Conservation (phyloP, 2,329 filamentous ascomycete genomes). For the Triangularia verruculosa region DNA sequence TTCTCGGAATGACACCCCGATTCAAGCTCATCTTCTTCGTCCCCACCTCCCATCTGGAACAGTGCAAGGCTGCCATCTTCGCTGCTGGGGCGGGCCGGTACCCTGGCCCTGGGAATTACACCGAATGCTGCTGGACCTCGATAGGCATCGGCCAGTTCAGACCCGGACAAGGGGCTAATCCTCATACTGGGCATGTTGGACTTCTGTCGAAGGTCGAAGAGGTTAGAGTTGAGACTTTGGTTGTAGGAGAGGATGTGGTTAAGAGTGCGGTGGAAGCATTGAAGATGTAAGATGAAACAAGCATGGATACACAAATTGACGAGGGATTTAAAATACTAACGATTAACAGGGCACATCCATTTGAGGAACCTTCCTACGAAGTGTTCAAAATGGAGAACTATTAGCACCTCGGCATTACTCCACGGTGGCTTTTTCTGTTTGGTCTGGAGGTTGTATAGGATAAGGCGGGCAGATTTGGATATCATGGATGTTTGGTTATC, state of each 20-base stretch:
- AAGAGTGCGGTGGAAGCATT: constrained; percentile 59
- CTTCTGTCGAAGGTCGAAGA: constrained; percentile 59
- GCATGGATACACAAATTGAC: not conserved
- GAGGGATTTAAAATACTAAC: too few species aligned
- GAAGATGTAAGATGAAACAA: constrained; percentile 49
- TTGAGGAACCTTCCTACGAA: constrained; percentile 50
- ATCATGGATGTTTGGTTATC: too few species aligned
- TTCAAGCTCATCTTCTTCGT: constrained; percentile 50
- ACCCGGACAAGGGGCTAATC: constrained; percentile 59
- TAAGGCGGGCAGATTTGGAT: too few species aligned
- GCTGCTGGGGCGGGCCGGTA: constrained; percentile 56
- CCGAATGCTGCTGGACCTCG: constrained; percentile 51
- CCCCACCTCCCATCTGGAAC: constrained; percentile 42
- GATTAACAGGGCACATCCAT: constrained; percentile 48
- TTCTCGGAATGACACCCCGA: too few species aligned
- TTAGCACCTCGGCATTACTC: too few species aligned
- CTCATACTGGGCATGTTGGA: constrained; percentile 58
- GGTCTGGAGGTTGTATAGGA: too few species aligned
- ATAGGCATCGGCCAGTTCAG: constrained; percentile 64
- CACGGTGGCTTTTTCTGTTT: too few species aligned
- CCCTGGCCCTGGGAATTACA: constrained; percentile 50
- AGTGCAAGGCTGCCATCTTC: constrained; percentile 55
- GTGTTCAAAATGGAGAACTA: constrained; percentile 50
- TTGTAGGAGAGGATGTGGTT: constrained; percentile 55
- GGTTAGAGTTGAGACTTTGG: constrained; percentile 60